Evolutionary conservation across 148 eudicot species (phyloP), one percentile per base, ranked within the genome.

Genomic region (Pouteria glomerata): DNA sequence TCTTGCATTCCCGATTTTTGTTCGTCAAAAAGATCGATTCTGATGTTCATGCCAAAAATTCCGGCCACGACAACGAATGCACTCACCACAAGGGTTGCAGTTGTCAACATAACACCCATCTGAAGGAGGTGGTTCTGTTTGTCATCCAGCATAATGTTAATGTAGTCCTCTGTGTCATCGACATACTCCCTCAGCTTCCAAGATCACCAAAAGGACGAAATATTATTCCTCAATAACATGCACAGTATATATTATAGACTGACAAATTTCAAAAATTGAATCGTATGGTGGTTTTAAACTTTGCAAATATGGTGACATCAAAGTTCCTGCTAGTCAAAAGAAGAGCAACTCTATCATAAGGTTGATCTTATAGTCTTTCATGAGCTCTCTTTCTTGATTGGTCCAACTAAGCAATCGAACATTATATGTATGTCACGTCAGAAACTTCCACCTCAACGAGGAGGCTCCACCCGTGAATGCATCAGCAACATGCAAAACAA

Each of bases 131-230:
- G 93, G 45, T 95, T 95, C 73, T 95, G 99, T 66, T 95, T 95
- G 90, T 95, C 97, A 69, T 95, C 99, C 75, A 95, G 74, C 97
- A 95, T 95, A 6, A 95, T 95, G 77, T 95, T 95, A 78, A 95
- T 95, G 83, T 92, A 95, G 76, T 95, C 99, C 79, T 95, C 99
- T 0, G 99, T 95, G 87, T 95, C 99, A 57, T 92, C 99, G 52
- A 95, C 99, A 51, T 95, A 95, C 82, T 95, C 99, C 76, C 97
- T 77, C 77, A 95, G 86, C 99, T 95, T 75, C 52, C 57, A 68
- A 31, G 30, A 39, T 66, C 60, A 83, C 23, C 19, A 57, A 29
- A 41, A 33, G 7, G 1, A 39, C 4, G 13, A n/a, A 23, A 35
- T 21, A 19, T 57, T 27, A 12, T 26, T 15, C 45, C 37, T 57